phyloP scores from a whole-genome alignment of 2,329 filamentous ascomycete species.

The Bimuria novae-zelandiae region DNA sequence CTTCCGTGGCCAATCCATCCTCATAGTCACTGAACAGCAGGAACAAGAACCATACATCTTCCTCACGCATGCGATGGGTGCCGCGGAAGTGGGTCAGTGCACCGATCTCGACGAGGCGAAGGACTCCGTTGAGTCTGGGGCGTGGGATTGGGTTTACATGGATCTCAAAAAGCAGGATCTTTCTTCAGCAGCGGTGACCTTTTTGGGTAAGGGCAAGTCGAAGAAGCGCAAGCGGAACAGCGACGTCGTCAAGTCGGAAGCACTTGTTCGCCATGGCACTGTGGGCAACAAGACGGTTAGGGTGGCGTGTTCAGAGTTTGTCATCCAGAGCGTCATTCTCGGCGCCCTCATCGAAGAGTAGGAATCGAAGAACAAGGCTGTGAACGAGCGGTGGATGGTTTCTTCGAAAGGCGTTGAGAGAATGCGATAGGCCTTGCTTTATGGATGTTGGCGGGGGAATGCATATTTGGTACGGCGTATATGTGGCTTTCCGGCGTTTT shows the following conservation, averaged over 20 bases:
- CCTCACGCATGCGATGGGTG: conserved; percentile 77
- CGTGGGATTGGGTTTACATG: conserved; percentile 81
- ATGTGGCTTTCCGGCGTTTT: neutral
- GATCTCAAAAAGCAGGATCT: conserved; percentile 68
- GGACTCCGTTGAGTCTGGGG: conserved; percentile 58
- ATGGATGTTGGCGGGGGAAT: neutral
- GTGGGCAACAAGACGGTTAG: conserved; percentile 59
- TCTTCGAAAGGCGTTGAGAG: neutral
- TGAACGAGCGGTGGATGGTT: neutral
- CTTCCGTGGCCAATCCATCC: conserved; percentile 66
- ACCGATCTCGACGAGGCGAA: conserved; percentile 69
- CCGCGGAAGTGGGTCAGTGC: conserved; percentile 67
- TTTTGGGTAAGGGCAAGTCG: conserved; percentile 47
- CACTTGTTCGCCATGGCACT: conserved; percentile 34
- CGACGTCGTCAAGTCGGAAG: conserved; percentile 23
- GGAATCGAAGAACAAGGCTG: neutral
- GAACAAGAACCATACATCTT: conserved; percentile 75
- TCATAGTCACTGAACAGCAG: conserved; percentile 72
- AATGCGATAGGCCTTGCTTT: no score
- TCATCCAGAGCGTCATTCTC: conserved; percentile 90
- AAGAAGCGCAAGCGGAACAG: conserved; percentile 54
- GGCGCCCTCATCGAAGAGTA: conserved; percentile 72
- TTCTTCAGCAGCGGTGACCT: conserved; percentile 57
- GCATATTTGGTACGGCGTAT: neutral
- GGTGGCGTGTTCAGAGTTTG: conserved; percentile 80